phyloP scores from a whole-genome alignment of 306 rosid genomes.

The Fagus crenata region DNA sequence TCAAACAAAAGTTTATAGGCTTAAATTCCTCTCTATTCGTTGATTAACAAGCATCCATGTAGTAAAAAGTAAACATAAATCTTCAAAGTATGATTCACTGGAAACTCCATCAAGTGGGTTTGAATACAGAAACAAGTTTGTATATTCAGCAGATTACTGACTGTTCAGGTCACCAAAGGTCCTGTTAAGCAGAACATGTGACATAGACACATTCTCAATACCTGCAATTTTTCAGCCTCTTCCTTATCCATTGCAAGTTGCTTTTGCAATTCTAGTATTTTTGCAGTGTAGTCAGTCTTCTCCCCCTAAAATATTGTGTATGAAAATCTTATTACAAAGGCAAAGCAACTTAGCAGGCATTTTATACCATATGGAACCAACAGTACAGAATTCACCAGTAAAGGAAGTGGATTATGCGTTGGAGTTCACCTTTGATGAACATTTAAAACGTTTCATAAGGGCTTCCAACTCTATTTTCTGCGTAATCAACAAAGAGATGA shows the following conservation, averaged over 20 bases:
- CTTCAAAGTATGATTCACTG: not conserved
- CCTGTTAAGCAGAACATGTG: not conserved
- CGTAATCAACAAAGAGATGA: constrained; percentile 32
- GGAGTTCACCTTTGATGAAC: constrained; percentile 64
- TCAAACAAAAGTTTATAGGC: not conserved
- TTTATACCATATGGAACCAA: constrained; percentile 13
- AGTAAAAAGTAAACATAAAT: not conserved
- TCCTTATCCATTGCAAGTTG: constrained; percentile 90
- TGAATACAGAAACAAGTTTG: not conserved
- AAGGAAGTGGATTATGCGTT: constrained; percentile 10
- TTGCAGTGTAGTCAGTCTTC: constrained; percentile 65
- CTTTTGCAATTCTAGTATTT: constrained; percentile 88
- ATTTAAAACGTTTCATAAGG: constrained; percentile 61
- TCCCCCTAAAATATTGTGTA: constrained; percentile 60
- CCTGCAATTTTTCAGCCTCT: constrained; percentile 89
- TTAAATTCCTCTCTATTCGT: not conserved
- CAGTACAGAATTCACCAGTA: constrained; percentile 12
- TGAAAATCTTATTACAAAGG: not conserved
- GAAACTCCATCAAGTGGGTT: not conserved
- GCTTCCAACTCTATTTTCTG: constrained; percentile 87
- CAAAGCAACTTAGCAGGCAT: constrained; percentile 7
- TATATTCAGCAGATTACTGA: not conserved
- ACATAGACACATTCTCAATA: constrained; percentile 16
- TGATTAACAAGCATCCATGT: not conserved
- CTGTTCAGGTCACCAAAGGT: not conserved